These are phyloP conservation scores for Collariella sp. DNA, from an alignment of 495 filamentous ascomycete genomes.

Conservation along the genomic window DNA sequence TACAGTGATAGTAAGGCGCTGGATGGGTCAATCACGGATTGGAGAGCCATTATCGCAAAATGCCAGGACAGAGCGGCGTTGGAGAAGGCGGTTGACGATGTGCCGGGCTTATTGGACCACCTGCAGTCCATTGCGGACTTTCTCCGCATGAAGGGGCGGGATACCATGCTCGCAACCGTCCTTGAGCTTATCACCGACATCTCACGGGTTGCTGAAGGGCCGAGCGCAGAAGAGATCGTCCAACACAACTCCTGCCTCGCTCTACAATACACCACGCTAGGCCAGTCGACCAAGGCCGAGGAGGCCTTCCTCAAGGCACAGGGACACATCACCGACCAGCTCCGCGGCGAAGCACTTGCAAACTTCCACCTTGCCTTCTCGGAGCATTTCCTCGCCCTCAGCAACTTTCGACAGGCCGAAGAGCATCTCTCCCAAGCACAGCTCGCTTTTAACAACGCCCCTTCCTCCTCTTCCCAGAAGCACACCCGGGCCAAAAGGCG, in stretches of 20 bases:
- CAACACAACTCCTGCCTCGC: slow-evolving; percentile 52
- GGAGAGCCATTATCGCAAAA: slow-evolving; percentile 44
- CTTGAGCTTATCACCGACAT: slow-evolving; percentile 44
- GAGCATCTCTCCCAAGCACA: slow-evolving; percentile 34
- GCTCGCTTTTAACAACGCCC: slow-evolving; percentile 16
- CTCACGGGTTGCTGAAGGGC: slow-evolving; percentile 45
- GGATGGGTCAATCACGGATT: slow-evolving; percentile 38
- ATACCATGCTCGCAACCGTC: slow-evolving; percentile 35
- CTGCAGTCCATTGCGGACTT: slow-evolving; percentile 67
- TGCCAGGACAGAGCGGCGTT: slow-evolving; percentile 46
- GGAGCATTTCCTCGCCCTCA: slow-evolving; percentile 64
- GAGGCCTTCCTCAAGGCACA: slow-evolving; percentile 53
- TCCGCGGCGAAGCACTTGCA: slow-evolving; percentile 34
- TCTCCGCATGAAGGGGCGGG: slow-evolving; percentile 61
- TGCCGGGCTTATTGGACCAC: slow-evolving; percentile 50
- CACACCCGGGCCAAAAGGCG: slow-evolving; percentile 26
- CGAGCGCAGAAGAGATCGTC: slow-evolving; percentile 48
- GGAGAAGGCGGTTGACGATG: slow-evolving; percentile 51
- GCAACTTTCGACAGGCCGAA: slow-evolving; percentile 52
- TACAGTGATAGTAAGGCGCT: slow-evolving; percentile 42
- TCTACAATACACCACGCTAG: slow-evolving; percentile 65
- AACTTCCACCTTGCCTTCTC: slow-evolving; percentile 59
- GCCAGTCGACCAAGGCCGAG: slow-evolving; percentile 67
- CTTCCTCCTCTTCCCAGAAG: slow-evolving; percentile 17
- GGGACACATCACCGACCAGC: slow-evolving; percentile 16